Percentiles rank a stretch among this genome's conserved stretches.
Conservation (phyloP, 2,329 filamentous ascomycete species). For the Pseudogymnoascus verrucosus region DNA sequence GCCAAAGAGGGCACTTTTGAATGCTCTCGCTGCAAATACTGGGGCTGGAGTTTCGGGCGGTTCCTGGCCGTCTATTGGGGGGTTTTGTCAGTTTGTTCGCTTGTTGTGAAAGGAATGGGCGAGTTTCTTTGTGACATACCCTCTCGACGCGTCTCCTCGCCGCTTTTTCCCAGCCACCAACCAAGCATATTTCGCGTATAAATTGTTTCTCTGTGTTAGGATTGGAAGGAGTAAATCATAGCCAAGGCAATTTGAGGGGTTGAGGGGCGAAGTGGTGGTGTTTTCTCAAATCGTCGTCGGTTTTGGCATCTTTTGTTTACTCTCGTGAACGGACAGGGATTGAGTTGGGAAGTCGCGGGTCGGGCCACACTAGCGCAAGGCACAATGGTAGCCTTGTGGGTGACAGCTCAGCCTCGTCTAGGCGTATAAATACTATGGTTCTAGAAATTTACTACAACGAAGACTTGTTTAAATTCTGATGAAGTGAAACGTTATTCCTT, state of each 20-base stretch:
- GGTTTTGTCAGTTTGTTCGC: not conserved
- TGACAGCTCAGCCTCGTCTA: not conserved
- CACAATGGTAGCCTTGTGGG: not conserved
- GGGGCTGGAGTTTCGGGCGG: conserved; percentile 58
- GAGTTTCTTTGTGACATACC: conserved; percentile 11
- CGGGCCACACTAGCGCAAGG: conserved; percentile 5
- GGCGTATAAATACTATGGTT: not conserved
- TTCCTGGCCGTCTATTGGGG: conserved; percentile 29
- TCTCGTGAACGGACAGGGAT: conserved; percentile 9
- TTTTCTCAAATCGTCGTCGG: not conserved
- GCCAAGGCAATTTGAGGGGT: conserved; percentile 9
- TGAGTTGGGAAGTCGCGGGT: not conserved
- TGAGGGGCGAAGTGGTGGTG: not conserved
- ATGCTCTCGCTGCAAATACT: conserved; percentile 56
- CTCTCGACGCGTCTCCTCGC: conserved; percentile 18
- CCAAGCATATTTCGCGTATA: conserved; percentile 22
- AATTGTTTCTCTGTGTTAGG: not conserved
- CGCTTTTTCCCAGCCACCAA: conserved; percentile 26
- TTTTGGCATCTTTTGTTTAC: conserved; percentile 20
- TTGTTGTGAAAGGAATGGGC: not conserved
- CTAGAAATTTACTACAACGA: not conserved
- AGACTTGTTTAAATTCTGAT: not conserved
- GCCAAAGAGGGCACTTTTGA: conserved; percentile 57
- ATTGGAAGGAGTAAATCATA: not conserved
- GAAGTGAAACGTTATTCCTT: not conserved